Evolutionary conservation across 73 alveolate genomes (phyloP), one percentile per base, ranked within the genome.

Genomic region (Stentor coeruleus): DNA sequence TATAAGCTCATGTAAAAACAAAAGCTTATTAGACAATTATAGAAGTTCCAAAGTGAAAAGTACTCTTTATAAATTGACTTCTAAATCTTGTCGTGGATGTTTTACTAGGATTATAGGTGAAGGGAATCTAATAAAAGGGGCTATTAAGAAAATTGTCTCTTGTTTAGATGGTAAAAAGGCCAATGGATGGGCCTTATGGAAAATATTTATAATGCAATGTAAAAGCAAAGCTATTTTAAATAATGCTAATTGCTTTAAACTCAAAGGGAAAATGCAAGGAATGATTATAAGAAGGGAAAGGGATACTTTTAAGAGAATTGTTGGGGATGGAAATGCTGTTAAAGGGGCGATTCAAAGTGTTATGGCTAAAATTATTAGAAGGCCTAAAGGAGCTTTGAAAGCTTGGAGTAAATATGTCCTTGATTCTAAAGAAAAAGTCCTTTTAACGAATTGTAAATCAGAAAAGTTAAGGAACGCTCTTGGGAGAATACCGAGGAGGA

Each of bases 401-500:
- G 33, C 20, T 1, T 31, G n/a, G 0, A 66, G 37, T 20, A 26
- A 33, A 31, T 31, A 66, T 31, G 79, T 31, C 15, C 15, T 33
- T 20, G 37, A 66, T 28, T 20, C n/a, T 26, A 66, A 66, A 31
- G 37, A 66, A 20, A 31, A 31, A 33, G 39, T 14, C n/a, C 79
- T 66, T 66, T 15, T 66, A 11, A 40, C n/a, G 49, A 66, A 66
- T 40, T 66, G n/a, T 20, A 20, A 33, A 20, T 20, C 79, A 33
- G 79, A 66, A 66, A 66, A 66, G 37, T 40, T 66, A 40, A 66
- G 33, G 33, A 66, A 33, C 33, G 42, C 42, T 15, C 37, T 66
- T 20, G 79, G 40, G 14, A 33, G 42, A 26, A 33, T 66, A 1
- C 36, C 39, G 14, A 14, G 26, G 14, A 20, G 79, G 36, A 66